Evolutionary conservation across 164 flowering plant genomes (phyloP).

Genomic region (Warburgia ugandensis): DNA sequence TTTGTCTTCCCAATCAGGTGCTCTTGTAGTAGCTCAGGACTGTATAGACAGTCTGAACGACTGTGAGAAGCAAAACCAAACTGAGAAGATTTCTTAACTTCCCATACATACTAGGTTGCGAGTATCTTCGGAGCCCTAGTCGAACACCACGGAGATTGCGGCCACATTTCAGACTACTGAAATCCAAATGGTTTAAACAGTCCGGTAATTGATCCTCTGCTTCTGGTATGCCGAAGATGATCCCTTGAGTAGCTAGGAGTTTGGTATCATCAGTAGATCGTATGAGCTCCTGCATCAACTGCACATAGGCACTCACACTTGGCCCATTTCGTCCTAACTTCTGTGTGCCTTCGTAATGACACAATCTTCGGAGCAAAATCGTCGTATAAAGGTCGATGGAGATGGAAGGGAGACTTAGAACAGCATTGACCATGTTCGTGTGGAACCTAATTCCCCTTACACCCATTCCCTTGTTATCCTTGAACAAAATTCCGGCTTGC

Average conservation of each 20-base stretch:
- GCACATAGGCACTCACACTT: slow-evolving; percentile 3
- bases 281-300: too few relatives aligned
- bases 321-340: neutral
- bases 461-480: too few relatives aligned
- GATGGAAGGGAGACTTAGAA: too few relatives aligned
- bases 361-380: slow-evolving; percentile 1
- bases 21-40: too few relatives aligned
- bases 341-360: neutral
- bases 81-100: slow-evolving; percentile 3
- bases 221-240: slow-evolving; percentile 4
- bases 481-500: too few relatives aligned
- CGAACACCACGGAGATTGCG: slow-evolving; percentile 1
- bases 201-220: neutral
- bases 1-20: too few relatives aligned
- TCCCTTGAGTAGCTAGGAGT: neutral
- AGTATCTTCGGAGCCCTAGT: neutral
- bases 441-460: too few relatives aligned
- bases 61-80: slow-evolving; percentile 4
- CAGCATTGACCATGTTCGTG: too few relatives aligned
- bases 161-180: neutral
- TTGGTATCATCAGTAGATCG: slow-evolving; percentile 4
- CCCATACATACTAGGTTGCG: neutral
- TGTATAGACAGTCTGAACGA: too few relatives aligned
- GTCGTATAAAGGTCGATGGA: neutral
- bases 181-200: neutral